phyloP scores from a whole-genome alignment of 495 filamentous ascomycete species.

The Terfezia claveryi region DNA sequence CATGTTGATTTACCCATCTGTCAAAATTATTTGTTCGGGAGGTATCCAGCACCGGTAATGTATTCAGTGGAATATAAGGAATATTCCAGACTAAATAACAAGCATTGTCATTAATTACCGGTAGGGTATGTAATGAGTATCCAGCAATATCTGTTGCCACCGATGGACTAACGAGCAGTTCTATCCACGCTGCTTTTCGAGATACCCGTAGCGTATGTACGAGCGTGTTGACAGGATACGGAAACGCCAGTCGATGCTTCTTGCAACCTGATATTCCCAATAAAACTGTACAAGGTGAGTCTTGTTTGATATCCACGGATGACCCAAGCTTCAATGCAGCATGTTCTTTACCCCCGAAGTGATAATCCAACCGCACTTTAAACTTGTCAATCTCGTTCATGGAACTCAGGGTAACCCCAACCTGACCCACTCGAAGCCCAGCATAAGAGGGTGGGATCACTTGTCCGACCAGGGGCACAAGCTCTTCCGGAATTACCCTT shows the following conservation, averaged over 20 bases:
- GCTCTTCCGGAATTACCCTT: neutral
- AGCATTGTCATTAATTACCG: conserved; percentile 4
- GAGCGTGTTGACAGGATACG: conserved; percentile 18
- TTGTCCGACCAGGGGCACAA: neutral
- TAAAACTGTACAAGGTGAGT: conserved; percentile 13
- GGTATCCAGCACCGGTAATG: conserved; percentile 16
- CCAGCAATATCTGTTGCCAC: neutral
- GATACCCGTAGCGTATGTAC: conserved; percentile 18
- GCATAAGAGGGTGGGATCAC: neutral
- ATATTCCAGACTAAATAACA: conserved; percentile 19
- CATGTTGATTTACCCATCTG: conserved; percentile 14
- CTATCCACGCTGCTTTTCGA: conserved; percentile 2
- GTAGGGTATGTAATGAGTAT: conserved; percentile 2
- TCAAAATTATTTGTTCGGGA: conserved; percentile 4
- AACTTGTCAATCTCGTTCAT: conserved; percentile 3
- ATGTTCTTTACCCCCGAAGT: neutral
- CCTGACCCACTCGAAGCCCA: neutral
- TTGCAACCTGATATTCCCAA: conserved; percentile 5
- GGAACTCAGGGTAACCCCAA: conserved; percentile 3
- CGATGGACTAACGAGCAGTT: neutral
- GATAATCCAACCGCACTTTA: conserved; percentile 7
- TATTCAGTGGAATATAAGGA: conserved; percentile 18
- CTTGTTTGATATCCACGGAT: conserved; percentile 13
- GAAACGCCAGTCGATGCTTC: conserved; percentile 15
- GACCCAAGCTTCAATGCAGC: conserved; percentile 1